Percentiles rank a stretch among this genome's conserved stretches.
Evolutionary conservation across 2,329 filamentous ascomycete genomes (phyloP).

Genomic region (Capronia americana): DNA sequence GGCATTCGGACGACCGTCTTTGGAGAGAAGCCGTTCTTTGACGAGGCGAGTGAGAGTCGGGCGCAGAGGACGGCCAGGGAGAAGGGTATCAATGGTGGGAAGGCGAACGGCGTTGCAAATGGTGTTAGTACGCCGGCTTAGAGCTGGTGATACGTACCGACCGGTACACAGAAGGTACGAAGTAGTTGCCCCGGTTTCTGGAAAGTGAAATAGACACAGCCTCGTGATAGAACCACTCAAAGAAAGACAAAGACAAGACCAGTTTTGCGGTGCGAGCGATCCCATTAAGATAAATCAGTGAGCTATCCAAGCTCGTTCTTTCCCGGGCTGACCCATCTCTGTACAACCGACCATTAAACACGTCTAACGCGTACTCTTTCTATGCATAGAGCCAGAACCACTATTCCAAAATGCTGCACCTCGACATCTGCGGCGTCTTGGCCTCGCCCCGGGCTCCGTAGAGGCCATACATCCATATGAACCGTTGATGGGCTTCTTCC

Average conservation of each 20-base stretch:
- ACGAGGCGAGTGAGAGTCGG: not conserved
- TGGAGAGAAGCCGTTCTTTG: slow-evolving; percentile 48
- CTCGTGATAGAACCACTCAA: not conserved
- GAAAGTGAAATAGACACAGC: not conserved
- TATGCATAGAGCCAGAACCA: not conserved
- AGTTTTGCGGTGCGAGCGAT: not conserved
- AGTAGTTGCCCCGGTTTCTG: not conserved
- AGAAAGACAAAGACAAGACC: not conserved
- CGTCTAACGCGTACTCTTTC: slow-evolving; percentile 2
- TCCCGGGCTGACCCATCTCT: slow-evolving; percentile 10
- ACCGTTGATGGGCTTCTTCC: not conserved
- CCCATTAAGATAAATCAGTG: not conserved
- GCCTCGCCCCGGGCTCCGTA: not conserved
- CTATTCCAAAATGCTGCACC: slow-evolving; percentile 8
- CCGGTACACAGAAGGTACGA: too few species aligned
- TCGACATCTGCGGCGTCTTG: not conserved
- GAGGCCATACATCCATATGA: not conserved
- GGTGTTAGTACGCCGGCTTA: not conserved
- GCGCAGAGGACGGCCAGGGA: not conserved
- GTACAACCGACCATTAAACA: slow-evolving; percentile 15
- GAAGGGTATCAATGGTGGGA: slow-evolving; percentile 42
- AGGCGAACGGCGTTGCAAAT: not conserved
- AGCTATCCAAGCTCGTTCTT: slow-evolving; percentile 30
- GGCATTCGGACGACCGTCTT: slow-evolving; percentile 55
- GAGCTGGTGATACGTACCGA: not conserved